Evolutionary conservation across 202 grass and related monocot species (phyloP), one percentile per base, ranked within the genome.

Genomic region (Panicum virgatum): DNA sequence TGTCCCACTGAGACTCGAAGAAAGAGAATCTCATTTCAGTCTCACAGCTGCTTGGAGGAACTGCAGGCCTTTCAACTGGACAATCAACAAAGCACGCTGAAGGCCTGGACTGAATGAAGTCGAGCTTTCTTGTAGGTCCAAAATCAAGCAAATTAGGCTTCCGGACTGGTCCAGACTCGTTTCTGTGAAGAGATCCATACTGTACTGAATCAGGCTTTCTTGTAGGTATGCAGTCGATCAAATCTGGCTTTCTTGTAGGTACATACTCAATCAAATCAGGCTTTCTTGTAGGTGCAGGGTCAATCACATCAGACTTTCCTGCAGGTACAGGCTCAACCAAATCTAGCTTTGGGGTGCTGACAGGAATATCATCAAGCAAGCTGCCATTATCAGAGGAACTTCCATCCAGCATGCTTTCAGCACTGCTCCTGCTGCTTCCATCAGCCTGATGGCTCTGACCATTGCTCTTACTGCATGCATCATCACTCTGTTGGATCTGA

Each of bases 1-100:
- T 85, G 80, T 92, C 90, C 90, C 90, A 89, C 70, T 92, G 90
- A 66, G 79, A 86, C 8, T 89, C 80, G 69, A 89, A 92, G 48
- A 86, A 92, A 83, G 86, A 89, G 66, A 86, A 86, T 79, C 63
- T 86, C 37, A 62, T 85, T 67, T 87, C 89, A 78, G 47, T 7
- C 13, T 74, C 62, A 2, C 68, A 37, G 78, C 46, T 75, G 78
- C 73, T 82, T 1, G 84, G 81, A 68, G 72, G 73, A 57, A 85
- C 82, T 77, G 39, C 37, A 64, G 71, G 48, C 60, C 11, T 91
- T 85, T 88, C 82, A 75, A 66, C 56, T 15, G 72, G 81, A 50
- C 14, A 37, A 82, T 82, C 77, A 87, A 66, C 38, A 32, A 75
- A 75, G 75, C 86, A 83, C 83, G 74, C 14, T 36, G 60, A 25